Conservation (phyloP, 306 rosid species). For the Glycine soja region DNA sequence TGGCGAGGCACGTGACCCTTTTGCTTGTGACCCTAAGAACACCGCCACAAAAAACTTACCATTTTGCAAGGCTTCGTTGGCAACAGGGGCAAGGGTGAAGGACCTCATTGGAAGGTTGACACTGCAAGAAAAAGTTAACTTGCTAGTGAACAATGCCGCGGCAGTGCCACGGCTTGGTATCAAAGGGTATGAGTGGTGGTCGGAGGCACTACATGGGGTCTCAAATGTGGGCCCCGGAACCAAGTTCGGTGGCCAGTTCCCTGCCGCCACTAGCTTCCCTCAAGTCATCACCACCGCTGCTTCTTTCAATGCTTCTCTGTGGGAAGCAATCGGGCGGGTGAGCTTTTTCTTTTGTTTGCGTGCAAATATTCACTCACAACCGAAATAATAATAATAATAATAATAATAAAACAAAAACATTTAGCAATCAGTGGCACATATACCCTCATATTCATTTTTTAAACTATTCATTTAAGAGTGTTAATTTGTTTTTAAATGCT, state of each 20-base stretch:
- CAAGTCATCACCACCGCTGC: conserved; percentile 90
- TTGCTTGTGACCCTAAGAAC: conserved; percentile 73
- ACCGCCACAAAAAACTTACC: conserved; percentile 45
- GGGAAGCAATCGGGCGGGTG: conserved; percentile 91
- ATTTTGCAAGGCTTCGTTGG: conserved; percentile 58
- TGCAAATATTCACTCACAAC: too few species aligned
- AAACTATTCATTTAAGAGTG: too few species aligned
- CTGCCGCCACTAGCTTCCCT: conserved; percentile 88
- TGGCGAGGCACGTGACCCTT: conserved; percentile 56
- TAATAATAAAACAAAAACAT: too few species aligned
- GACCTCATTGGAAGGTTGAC: conserved; percentile 75
- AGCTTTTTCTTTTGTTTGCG: conserved; percentile 2
- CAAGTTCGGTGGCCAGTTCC: conserved; percentile 67
- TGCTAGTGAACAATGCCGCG: conserved; percentile 70
- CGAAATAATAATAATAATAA: too few species aligned
- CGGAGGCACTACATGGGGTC: conserved; percentile 92
- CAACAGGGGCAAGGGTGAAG: conserved; percentile 60
- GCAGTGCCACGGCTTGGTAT: conserved; percentile 77
- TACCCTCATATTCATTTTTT: too few species aligned
- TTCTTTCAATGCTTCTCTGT: conserved; percentile 77
- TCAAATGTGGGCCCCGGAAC: conserved; percentile 91
- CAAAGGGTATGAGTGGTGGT: conserved; percentile 89
- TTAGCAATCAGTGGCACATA: too few species aligned
- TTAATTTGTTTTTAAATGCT: background rate
- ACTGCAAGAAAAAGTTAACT: conserved; percentile 67